Evolutionary conservation across 352 stramenopile species (phyloP).

Genomic region (Thraustochytrium striatum): DNA sequence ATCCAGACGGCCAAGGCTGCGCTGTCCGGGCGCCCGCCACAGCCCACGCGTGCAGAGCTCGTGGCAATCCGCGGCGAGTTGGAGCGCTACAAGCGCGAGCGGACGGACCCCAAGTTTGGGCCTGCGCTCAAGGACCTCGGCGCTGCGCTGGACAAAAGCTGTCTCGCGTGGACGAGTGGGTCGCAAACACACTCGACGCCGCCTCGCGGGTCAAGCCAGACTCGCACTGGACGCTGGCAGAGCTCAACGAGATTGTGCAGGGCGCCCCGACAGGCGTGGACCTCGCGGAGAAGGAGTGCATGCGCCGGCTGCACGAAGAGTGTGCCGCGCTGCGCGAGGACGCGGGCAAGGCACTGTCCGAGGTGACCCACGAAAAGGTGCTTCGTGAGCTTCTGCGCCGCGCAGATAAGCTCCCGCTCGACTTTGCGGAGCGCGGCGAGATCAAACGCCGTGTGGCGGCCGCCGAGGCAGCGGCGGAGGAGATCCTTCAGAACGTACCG

Average conservation of each 20-base stretch:
- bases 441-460: not conserved
- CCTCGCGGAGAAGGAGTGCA: slow-evolving; percentile 8
- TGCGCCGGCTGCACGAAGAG: not conserved
- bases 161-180: slow-evolving; percentile 14
- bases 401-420: slow-evolving; percentile 10
- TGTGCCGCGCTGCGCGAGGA: slow-evolving; percentile 17
- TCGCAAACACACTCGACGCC: slow-evolving; percentile 29
- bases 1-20: not conserved
- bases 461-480: not conserved
- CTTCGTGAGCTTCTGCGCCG: not conserved
- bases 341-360: not conserved
- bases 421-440: not conserved
- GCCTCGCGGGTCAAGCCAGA: slow-evolving; percentile 24
- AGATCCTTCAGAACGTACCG: slow-evolving; percentile 19
- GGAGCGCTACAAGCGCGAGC: not conserved
- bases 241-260: slow-evolving; percentile 2
- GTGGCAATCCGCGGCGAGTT: not conserved
- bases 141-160: slow-evolving; percentile 20
- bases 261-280: not conserved
- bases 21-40: not conserved
- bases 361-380: not conserved
- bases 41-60: not conserved
- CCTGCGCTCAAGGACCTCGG: not conserved
- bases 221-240: slow-evolving; percentile 23
- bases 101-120: not conserved